Conservation (phyloP, 139 green algal genomes). For the Helicosporidium sp. region DNA sequence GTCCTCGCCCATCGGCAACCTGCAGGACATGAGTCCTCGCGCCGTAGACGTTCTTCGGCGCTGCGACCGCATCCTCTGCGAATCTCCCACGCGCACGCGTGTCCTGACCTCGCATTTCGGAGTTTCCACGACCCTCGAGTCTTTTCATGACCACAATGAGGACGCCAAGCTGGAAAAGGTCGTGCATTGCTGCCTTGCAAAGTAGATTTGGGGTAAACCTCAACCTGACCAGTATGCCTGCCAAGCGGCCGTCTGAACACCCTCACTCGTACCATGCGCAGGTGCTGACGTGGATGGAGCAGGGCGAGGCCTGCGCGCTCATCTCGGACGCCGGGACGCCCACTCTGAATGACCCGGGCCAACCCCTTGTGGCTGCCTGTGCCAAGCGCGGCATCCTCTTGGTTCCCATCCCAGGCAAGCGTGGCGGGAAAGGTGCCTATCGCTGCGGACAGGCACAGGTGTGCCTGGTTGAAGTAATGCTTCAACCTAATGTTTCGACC, state of each 20-base stretch:
- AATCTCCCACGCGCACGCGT: slow-evolving; percentile 69
- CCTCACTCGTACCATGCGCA: no score
- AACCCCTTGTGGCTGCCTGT: slow-evolving; percentile 29
- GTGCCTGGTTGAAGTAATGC: no score
- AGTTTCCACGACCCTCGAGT: slow-evolving; percentile 20
- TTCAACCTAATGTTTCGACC: no score
- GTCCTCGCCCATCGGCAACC: slow-evolving; percentile 60
- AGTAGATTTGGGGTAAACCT: no score
- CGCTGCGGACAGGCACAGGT: no score
- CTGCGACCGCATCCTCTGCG: slow-evolving; percentile 45
- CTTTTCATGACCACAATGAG: slow-evolving; percentile 78
- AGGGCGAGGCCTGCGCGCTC: slow-evolving; percentile 50
- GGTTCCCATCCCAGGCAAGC: slow-evolving; percentile 63
- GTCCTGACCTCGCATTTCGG: slow-evolving; percentile 46
- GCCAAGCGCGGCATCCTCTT: slow-evolving; percentile 17
- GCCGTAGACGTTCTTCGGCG: slow-evolving; percentile 41
- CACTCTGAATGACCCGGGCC: slow-evolving; percentile 70
- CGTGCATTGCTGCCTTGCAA: no score
- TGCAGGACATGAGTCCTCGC: slow-evolving; percentile 70
- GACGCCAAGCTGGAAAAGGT: slow-evolving; percentile 14
- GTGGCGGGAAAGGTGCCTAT: no score
- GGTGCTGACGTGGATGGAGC: slow-evolving; percentile 34
- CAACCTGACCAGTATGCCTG: no score
- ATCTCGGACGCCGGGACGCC: slow-evolving; percentile 75
- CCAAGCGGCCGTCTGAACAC: no score